phyloP scores from a whole-genome alignment of 768 basidiomycete genomes.

The Lentinula sp. region DNA sequence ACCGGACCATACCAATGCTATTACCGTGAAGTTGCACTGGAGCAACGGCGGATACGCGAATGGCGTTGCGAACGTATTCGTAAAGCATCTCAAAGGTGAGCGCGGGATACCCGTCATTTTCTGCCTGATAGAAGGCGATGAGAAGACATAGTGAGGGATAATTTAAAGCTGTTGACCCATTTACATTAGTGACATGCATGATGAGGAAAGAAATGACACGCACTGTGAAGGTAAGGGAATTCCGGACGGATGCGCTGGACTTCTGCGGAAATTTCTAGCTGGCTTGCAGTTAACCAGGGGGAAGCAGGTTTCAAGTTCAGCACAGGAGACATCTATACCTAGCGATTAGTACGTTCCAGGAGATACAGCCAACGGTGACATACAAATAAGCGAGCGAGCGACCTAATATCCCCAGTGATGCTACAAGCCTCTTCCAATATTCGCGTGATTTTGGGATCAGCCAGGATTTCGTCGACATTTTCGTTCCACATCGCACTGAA shows the following conservation, averaged over 20 bases:
- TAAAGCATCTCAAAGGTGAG: slow-evolving; percentile 93
- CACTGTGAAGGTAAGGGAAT: slow-evolving; percentile 51
- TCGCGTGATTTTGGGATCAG: slow-evolving; percentile 37
- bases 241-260: slow-evolving; percentile 52
- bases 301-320: slow-evolving; percentile 39
- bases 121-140: slow-evolving; percentile 76
- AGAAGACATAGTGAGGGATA: slow-evolving; percentile 80
- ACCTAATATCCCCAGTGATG: slow-evolving; percentile 52
- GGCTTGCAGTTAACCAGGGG: slow-evolving; percentile 46
- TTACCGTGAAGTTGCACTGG: slow-evolving; percentile 73
- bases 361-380: slow-evolving; percentile 16
- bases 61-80: slow-evolving; percentile 70
- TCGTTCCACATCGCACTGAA: slow-evolving; percentile 41
- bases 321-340: slow-evolving; percentile 34
- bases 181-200: not conserved
- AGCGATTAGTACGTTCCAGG: not conserved
- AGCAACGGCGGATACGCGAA: slow-evolving; percentile 64
- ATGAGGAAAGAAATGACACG: slow-evolving; percentile 11
- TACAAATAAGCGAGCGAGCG: slow-evolving; percentile 59
- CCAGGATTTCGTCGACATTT: slow-evolving; percentile 52
- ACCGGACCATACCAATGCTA: slow-evolving; percentile 67
- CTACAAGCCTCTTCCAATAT: slow-evolving; percentile 54
- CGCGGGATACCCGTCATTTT: slow-evolving; percentile 66
- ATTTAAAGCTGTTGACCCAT: slow-evolving; percentile 45
- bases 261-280: slow-evolving; percentile 34